A percentile compares a stretch with the other conserved stretches of the same genome.
These are phyloP conservation scores for Malbranchea cinnamomea DNA, from an alignment of 2,329 filamentous ascomycete species.

Conservation along the genomic window DNA sequence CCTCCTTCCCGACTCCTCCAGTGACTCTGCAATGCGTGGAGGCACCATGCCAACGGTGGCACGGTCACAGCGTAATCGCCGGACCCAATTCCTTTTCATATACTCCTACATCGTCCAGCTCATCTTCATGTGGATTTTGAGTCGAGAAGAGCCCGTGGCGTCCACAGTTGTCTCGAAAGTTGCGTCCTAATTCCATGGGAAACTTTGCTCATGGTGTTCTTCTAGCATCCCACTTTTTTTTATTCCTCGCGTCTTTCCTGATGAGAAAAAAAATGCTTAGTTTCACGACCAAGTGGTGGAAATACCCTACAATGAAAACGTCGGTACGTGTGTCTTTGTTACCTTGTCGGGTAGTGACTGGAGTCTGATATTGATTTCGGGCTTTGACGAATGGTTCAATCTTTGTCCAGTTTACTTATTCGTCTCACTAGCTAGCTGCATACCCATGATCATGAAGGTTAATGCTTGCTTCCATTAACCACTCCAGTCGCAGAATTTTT, in stretches of 20 bases:
- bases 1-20: constrained; percentile 67
- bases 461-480: too few relatives aligned
- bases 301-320: too few relatives aligned
- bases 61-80: constrained; percentile 68
- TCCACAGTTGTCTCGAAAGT: constrained; percentile 11
- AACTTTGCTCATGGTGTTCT: neutral
- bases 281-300: too few relatives aligned
- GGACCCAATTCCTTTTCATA: constrained; percentile 83
- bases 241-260: neutral
- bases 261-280: constrained; percentile 1
- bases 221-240: neutral
- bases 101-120: constrained; percentile 93
- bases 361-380: too few relatives aligned
- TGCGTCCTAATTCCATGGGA: constrained; percentile 1
- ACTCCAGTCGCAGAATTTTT: too few relatives aligned
- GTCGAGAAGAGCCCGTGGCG: constrained; percentile 32
- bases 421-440: too few relatives aligned
- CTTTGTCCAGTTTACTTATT: too few relatives aligned
- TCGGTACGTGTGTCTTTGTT: too few relatives aligned
- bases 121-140: constrained; percentile 80
- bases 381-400: too few relatives aligned
- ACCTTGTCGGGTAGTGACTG: too few relatives aligned
- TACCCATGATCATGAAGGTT: too few relatives aligned
- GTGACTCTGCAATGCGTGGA: constrained; percentile 45
- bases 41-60: constrained; percentile 55